phyloP scores from a whole-genome alignment of 257 asterid species.

The Agastache rugosa region DNA sequence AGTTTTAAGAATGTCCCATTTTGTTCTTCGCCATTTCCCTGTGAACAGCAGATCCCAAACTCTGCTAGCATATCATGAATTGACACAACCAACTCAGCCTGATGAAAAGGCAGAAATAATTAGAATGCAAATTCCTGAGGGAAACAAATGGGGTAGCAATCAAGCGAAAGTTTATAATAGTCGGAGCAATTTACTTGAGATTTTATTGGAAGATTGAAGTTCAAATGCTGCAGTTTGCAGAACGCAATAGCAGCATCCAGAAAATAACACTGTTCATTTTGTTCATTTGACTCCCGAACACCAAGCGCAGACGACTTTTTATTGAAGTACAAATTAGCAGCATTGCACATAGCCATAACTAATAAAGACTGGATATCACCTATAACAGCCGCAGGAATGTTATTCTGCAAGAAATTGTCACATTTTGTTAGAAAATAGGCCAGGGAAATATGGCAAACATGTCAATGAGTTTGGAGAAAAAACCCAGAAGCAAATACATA shows the following conservation, averaged over 20 bases:
- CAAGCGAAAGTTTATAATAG: constrained; percentile 29
- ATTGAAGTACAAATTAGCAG: constrained; percentile 68
- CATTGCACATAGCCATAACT: constrained; percentile 76
- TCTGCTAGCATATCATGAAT: constrained; percentile 98
- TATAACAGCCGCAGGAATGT: constrained; percentile 53
- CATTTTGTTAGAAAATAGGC: constrained; percentile 27
- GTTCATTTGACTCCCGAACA: constrained; percentile 63
- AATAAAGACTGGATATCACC: constrained; percentile 81
- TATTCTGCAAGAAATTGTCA: constrained; percentile 62
- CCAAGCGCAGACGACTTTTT: constrained; percentile 64
- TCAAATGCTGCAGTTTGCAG: constrained; percentile 83
- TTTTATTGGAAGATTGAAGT: constrained; percentile 65
- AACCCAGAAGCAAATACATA: not conserved
- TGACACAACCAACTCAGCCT: constrained; percentile 86
- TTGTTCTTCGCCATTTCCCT: constrained; percentile 77
- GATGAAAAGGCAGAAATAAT: constrained; percentile 38
- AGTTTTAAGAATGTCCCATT: constrained; percentile 89
- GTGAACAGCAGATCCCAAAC: constrained; percentile 95
- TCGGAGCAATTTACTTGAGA: constrained; percentile 68
- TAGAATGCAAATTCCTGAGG: constrained; percentile 24
- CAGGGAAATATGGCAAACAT: constrained; percentile 15
- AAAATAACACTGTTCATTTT: constrained; percentile 62
- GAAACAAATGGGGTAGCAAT: constrained; percentile 28
- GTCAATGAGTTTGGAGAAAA: constrained; percentile 18
- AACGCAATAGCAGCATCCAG: constrained; percentile 91